A percentile compares a stretch with the other conserved stretches of the same genome.
Conservation (phyloP, 2,329 filamentous ascomycete genomes). For the Beauveria australis region DNA sequence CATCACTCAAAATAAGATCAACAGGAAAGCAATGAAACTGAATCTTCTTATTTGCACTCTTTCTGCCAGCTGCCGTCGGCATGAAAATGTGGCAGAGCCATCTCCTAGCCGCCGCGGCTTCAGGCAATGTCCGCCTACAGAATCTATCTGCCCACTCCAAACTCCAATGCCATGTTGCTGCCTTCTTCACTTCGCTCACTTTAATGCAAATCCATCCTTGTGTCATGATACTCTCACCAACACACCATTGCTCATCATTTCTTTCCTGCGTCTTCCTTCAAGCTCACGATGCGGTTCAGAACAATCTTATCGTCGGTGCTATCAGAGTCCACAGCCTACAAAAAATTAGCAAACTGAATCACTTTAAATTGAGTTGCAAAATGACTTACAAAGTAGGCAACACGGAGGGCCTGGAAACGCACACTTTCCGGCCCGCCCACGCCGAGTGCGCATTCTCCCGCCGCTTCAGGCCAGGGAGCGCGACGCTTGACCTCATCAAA, state of each 20-base stretch:
- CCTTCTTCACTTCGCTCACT: neutral
- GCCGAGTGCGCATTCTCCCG: constrained; percentile 57
- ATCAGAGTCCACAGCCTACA: constrained; percentile 64
- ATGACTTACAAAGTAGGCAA: constrained; percentile 66
- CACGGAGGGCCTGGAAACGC: constrained; percentile 84
- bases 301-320: constrained; percentile 72
- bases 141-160: neutral
- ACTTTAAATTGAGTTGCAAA: neutral
- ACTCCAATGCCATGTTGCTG: neutral
- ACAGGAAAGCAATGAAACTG: neutral
- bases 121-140: too few relatives aligned
- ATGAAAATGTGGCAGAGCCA: neutral
- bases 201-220: neutral
- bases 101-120: neutral
- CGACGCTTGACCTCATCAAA: constrained; percentile 66
- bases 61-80: neutral
- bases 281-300: constrained; percentile 81
- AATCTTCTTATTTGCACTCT: neutral
- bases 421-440: constrained; percentile 64
- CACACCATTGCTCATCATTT: constrained; percentile 1
- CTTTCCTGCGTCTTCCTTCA: constrained; percentile 83
- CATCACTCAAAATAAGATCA: too few relatives aligned
- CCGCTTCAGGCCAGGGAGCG: constrained; percentile 76
- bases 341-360: constrained; percentile 13
- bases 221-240: neutral